phyloP scores from a whole-genome alignment of 345 rosid genomes.

The Diplotaxis tenuifolia region DNA sequence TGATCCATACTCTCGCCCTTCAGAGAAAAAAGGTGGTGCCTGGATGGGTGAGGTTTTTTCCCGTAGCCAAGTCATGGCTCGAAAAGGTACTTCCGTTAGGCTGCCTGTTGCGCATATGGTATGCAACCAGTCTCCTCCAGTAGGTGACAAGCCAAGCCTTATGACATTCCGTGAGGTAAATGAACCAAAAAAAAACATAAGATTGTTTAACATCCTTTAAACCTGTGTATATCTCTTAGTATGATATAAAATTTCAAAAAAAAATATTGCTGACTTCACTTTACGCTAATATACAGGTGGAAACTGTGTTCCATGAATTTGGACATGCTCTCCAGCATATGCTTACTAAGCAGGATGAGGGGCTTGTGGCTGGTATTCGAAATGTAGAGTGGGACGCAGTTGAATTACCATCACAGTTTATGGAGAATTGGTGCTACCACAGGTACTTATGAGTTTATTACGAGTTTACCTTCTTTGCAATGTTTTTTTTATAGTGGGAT shows the following conservation, averaged over 20 bases:
- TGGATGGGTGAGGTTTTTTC: conserved; percentile 93
- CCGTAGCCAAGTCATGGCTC: conserved; percentile 60
- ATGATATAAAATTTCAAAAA: background rate
- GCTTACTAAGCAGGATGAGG: conserved; percentile 92
- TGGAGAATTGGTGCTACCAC: conserved; percentile 99
- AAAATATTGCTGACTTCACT: background rate
- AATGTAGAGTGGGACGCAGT: conserved; percentile 98
- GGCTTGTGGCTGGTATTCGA: conserved; percentile 87
- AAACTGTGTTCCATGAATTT: conserved; percentile 97
- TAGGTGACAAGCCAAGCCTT: conserved; percentile 92
- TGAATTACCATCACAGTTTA: conserved; percentile 94
- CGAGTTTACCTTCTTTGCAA: background rate
- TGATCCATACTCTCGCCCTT: conserved; percentile 95
- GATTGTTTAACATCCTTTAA: background rate
- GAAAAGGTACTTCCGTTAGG: conserved; percentile 35
- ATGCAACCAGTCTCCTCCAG: conserved; percentile 94
- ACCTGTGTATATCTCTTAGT: background rate
- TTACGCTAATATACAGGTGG: conserved; percentile 54
- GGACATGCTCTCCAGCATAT: conserved; percentile 99
- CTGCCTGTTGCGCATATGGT: conserved; percentile 87
- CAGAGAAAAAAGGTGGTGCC: conserved; percentile 86
- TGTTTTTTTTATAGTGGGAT: background rate
- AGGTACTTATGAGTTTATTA: conserved; percentile 43
- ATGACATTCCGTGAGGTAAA: conserved; percentile 94
- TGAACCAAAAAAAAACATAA: background rate